Base-by-base conservation (phyloP, 148 eudicot species). In the Nyssa sinensis region DNA sequence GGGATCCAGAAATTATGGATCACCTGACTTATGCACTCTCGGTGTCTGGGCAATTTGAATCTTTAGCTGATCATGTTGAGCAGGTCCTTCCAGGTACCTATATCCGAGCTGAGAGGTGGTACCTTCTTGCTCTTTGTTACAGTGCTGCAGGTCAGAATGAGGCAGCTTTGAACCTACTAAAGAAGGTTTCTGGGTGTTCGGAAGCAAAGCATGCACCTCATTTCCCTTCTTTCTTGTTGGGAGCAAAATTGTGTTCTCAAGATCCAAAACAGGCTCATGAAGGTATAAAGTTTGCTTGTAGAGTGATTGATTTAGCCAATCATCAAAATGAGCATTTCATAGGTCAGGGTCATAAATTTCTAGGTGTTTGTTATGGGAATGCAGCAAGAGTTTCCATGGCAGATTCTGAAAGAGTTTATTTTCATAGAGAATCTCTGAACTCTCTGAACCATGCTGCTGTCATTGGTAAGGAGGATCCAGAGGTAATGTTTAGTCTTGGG, bases 111-210 rank as follows among this genome's bases (percentile, higher is more conserved):
- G 94, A 89, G 83, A 89, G 94, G 75, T 95, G 99, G 99, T 95
- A 89, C 77, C 76, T 87, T 81, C 99, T 95, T 64, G 89, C 97
- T 66, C 93, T 95, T 69, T 92, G 97, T 81, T 93, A 92, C 78
- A 78, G 87, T 69, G 90, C 99, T 70, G 88, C 90, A 28, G 96
- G 93, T 33, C 91, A 92, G 70, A 80, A 80, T 59, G 83, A 87
- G 17, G 76, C 80, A 25, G 93, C 97, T n/a, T 75, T 92, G n/a
- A 81, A 85, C 78, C 84, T 92, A 66, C 66, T 91, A 5, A 84
- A 80, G 80, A 95, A 87, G 76, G 81, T 81, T 58, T 64, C 75
- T 3, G 96, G 97, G 37, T 73, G 41, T 66, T 92, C 94, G 11
- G 93, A 90, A 84, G 77, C 83, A 34, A 86, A 82, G 25, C 81